Evolutionary conservation across 495 filamentous ascomycete species (phyloP).

Genomic region (Trypethelium eluteriae): DNA sequence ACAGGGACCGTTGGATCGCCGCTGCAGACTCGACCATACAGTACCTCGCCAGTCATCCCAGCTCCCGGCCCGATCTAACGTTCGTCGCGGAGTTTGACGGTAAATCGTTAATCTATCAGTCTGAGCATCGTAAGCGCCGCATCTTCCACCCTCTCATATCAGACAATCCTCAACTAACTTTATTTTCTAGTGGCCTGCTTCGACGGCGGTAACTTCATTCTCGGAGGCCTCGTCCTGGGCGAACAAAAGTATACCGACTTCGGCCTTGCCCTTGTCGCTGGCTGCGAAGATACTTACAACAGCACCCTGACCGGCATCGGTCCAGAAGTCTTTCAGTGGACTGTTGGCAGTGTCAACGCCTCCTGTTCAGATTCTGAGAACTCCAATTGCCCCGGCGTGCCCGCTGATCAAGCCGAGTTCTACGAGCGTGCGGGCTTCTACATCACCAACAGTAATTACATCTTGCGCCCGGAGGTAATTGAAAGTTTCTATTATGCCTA

Average conservation of each 20-base stretch:
- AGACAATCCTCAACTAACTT: not conserved
- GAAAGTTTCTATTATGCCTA: conserved; percentile 88
- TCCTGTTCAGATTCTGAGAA: conserved; percentile 25
- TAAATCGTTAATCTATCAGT: conserved; percentile 40
- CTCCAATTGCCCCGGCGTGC: conserved; percentile 27
- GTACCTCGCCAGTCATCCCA: conserved; percentile 65
- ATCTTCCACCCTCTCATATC: not conserved
- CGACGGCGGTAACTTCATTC: conserved; percentile 76
- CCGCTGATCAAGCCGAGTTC: conserved; percentile 46
- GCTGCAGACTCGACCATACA: conserved; percentile 72
- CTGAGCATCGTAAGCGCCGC: conserved; percentile 35
- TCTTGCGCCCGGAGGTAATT: conserved; percentile 75
- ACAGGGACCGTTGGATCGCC: conserved; percentile 66
- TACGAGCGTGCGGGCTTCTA: conserved; percentile 66
- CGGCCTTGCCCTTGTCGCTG: conserved; percentile 63
- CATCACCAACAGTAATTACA: conserved; percentile 54
- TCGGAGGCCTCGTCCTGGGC: conserved; percentile 66
- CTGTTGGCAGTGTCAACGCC: conserved; percentile 28
- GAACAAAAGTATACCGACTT: conserved; percentile 61
- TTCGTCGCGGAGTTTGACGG: conserved; percentile 61
- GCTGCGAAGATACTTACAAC: conserved; percentile 68
- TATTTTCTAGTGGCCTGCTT: conserved; percentile 54
- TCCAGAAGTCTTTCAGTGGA: conserved; percentile 71
- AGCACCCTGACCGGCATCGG: conserved; percentile 65
- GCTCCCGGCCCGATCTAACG: conserved; percentile 60